Evolutionary conservation across 306 rosid genomes (phyloP), one percentile per base, ranked within the genome.

Genomic region (Prunus fruticosa): DNA sequence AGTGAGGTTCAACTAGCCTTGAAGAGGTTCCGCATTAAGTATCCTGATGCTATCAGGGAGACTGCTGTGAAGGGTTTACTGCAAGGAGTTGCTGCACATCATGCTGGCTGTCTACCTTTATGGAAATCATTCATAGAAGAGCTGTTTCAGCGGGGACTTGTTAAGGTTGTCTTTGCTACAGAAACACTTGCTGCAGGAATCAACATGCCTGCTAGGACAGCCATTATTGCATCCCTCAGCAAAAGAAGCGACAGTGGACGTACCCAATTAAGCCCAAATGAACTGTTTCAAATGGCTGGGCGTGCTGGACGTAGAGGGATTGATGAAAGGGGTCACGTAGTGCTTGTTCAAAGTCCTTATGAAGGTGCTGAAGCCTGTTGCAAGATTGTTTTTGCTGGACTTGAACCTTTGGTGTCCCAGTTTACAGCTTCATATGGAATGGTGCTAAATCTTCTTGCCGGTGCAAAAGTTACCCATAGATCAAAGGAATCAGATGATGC

Each of bases 281-380:
- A 95, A 80, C 88, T 95, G 80, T 93, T 95, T 80, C 98, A 95
- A 82, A 95, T 95, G 98, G 98, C 98, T 54, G 98, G 97, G 75
- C 98, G 96, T 76, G 98, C 98, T 81, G 98, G 98, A 34, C 97
- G 98, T 70, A 87, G 98, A 80, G 97, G 98, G 82, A 95, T 76
- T 82, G 97, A 95, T 84, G 79, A 89, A 69, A 79, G 75, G 70
- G 98, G 97, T 80, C 96, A 92, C 79, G 98, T 90, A 51, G 97
- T 95, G 80, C 88, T 95, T 77, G 69, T 92, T 77, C 98, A 95
- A 76, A 87, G 90, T 70, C 93, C 97, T 64, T 81, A 83, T 49
- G 97, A 92, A 81, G 97, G 97, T 20, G 98, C 97, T 81, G 97
- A 95, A 86, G 97, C 93, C 81, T 76, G 97, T 85, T 89, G 95